These are phyloP conservation scores for Paraglomus occultum DNA, from an alignment of 192 early-diverging fungal species.

Conservation along the genomic window DNA sequence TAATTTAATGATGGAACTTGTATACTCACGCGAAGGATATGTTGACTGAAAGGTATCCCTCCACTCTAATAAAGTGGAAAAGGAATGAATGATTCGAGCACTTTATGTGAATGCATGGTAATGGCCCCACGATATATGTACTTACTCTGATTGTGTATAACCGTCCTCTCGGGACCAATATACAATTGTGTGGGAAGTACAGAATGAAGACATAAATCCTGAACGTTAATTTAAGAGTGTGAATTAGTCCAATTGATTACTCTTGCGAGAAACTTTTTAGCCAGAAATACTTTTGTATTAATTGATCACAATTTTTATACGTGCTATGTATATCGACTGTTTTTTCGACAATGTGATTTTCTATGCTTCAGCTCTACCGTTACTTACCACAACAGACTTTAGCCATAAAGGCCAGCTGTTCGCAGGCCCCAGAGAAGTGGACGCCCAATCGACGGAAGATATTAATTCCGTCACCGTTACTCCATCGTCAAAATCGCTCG, in stretches of 20 bases:
- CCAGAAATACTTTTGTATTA: no score
- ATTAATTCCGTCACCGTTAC: slow-evolving; percentile 27
- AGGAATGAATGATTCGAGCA: neutral
- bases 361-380: no score
- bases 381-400: slow-evolving; percentile 17
- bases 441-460: slow-evolving; percentile 35
- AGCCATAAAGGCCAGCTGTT: slow-evolving; percentile 25
- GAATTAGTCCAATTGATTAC: no score
- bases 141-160: slow-evolving; percentile 28
- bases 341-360: no score
- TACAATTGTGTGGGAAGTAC: neutral
- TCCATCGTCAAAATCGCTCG: neutral
- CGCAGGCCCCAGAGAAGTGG: slow-evolving; percentile 35
- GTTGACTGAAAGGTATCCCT: no score
- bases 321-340: no score
- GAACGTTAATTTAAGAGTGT: no score
- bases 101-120: neutral
- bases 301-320: no score
- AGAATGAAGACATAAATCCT: slow-evolving; percentile 15
- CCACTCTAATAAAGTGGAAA: neutral
- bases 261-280: no score
- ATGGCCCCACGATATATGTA: no score
- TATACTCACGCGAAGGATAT: no score
- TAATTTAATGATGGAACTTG: no score
- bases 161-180: neutral